These are phyloP conservation scores for Mytilinidion resinicola DNA, from an alignment of 495 filamentous ascomycete species.

Conservation along the genomic window DNA sequence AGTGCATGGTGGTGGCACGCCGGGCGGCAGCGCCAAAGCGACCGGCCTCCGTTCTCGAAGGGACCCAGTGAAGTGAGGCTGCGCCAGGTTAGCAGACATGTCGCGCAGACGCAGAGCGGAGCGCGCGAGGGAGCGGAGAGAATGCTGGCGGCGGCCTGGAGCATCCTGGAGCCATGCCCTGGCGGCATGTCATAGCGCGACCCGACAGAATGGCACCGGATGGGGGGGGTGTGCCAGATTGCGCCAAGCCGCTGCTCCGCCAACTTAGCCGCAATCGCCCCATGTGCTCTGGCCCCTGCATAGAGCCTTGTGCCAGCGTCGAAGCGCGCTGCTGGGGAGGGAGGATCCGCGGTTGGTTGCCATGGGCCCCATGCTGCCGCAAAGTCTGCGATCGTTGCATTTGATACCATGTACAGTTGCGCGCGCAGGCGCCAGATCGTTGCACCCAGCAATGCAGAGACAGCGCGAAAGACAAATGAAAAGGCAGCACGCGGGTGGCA, in stretches of 20 bases:
- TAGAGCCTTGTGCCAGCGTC: not conserved
- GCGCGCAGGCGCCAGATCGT: not conserved
- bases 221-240: not conserved
- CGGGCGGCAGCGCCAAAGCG: constrained; percentile 2
- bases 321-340: too few species aligned
- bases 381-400: too few species aligned
- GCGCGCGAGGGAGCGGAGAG: not conserved
- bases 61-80: not conserved
- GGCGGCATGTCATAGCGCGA: too few species aligned
- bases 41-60: constrained; percentile 10
- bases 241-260: not conserved
- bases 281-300: constrained; percentile 1
- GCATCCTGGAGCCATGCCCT: too few species aligned
- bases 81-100: constrained; percentile 1
- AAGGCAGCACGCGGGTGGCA: too few species aligned
- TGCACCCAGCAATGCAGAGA: too few species aligned
- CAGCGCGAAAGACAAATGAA: too few species aligned
- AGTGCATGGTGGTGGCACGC: not conserved
- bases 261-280: constrained; percentile 9
- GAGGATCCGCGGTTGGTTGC: too few species aligned
- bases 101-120: constrained; percentile 1
- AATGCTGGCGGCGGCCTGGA: not conserved
- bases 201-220: constrained; percentile 6
- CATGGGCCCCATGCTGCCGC: too few species aligned
- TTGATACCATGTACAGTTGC: not conserved